A percentile compares a stretch with the other conserved stretches of the same genome.
Conservation (phyloP, 805 yeast species). For the Ogataea allantospora region DNA sequence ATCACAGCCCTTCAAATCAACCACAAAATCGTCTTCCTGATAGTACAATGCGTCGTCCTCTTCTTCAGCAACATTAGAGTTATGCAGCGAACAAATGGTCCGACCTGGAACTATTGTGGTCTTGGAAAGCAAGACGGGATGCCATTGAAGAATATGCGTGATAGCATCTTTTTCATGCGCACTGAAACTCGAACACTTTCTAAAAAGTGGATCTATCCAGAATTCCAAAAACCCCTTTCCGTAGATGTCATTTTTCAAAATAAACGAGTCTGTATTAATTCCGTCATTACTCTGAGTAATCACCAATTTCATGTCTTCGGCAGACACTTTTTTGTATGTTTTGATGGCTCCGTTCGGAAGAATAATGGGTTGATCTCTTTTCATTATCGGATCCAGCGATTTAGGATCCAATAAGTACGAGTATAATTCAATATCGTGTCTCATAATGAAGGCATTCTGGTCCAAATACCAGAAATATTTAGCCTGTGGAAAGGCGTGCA, state of each 20-base stretch:
- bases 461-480: constrained; percentile 89
- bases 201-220: constrained; percentile 72
- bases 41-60: constrained; percentile 52
- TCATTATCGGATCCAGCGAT: constrained; percentile 60
- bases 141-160: constrained; percentile 94
- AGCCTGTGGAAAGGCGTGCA: constrained; percentile 90
- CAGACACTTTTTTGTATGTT: constrained; percentile 60
- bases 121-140: constrained; percentile 72
- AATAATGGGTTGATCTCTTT: constrained; percentile 69
- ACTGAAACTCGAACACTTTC: constrained; percentile 63
- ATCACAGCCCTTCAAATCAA: constrained; percentile 57
- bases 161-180: constrained; percentile 64
- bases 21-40: constrained; percentile 65
- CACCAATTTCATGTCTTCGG: constrained; percentile 56
- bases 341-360: constrained; percentile 66
- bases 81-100: constrained; percentile 48
- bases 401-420: constrained; percentile 58
- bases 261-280: constrained; percentile 66
- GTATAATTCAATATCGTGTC: constrained; percentile 57
- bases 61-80: constrained; percentile 29
- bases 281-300: constrained; percentile 68
- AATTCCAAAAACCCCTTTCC: constrained; percentile 73
- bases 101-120: constrained; percentile 71
- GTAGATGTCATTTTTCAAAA: constrained; percentile 63
- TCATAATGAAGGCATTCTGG: constrained; percentile 74